Evolutionary conservation across 1,284 basidiomycete genomes (phyloP), one percentile per base, ranked within the genome.

Genomic region (Thecaphora frezii): DNA sequence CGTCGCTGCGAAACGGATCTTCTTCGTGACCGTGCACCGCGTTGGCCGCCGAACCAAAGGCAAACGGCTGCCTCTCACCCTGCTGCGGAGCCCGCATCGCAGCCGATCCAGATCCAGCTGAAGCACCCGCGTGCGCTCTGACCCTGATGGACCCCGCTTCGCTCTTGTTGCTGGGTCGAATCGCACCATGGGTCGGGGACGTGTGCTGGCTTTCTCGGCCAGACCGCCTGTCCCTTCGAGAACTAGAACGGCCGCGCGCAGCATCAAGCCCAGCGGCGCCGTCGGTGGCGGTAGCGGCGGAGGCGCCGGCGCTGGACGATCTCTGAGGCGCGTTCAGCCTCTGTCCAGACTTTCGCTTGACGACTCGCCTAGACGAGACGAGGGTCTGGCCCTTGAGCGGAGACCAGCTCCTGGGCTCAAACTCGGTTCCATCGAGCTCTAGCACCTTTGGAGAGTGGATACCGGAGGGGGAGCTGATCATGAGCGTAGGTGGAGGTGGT

Each of bases 371-470:
- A 39, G 56, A 60, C 16, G 64, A 58, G 25, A 61, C 51, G 36
- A 66, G 40, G n/a, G 49, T 30, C 16, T 18, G 40, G 14, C 49
- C 53, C 30, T 58, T 51, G 39, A 48, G 30, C 1, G 61, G 62
- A 8, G 63, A 58, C 56, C 56, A 66, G 3, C 57, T 60, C 7
- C 42, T 47, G 10, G 66, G 66, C 26, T 69, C 56, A 28, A 66
- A 66, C n/a, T 69, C 66, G 10, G 44, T 26, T 2, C 58, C 58
- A 16, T 47, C 52, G 24, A 69, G 38, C 5, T 48, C 54, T 23
- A 69, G 41, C 16, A 63, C 63, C 26, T 69, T 55, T 22, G 66
- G 63, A 7, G 63, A 61, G 7, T 53, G 56, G 36, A 69, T 60
- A 23, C 66, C 66, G 28, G 60, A 53, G 10, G 66, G 66, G 5